Base-by-base conservation (phyloP, 2,329 filamentous ascomycete genomes). In the Talaromyces amestolkiae region DNA sequence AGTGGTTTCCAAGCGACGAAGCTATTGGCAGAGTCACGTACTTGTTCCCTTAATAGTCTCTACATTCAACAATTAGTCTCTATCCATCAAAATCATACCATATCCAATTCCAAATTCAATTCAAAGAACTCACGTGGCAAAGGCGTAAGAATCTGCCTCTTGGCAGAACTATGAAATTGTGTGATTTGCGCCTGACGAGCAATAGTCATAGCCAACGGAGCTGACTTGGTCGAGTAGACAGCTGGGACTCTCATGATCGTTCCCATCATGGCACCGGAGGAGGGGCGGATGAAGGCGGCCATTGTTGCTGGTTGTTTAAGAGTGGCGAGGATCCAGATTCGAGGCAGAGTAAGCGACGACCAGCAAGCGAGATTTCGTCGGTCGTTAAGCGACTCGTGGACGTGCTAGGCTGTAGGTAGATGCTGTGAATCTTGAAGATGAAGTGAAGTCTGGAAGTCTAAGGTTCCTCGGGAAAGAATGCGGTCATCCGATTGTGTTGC, bases 101-200 rank as follows among this genome's bases (percentile, higher is more conserved):
- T 8, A 11, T 43, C 15, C 35, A 43, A 43, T n/a, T 3, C 27
- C 10, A 35, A 54, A 2, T 27, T 22, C 13, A 51, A 53, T 19
- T n/a, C 3, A 61, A 53, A 37, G 35, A 43, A 86, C 90, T 81
- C 84, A 95, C 93, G 95, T 74, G 93, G 93, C 70, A 91, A 86
- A 64, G 93, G 89, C 67, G 94, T 92, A 65, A 99, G 85, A 75
- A 94, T 89, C 76, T 85, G 84, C 79, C 87, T 86, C 80, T 87
- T 86, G 79, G 87, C 85, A 49, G 91, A 92, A 74, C 90, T 91
- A 81, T 97, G 93, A 86, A 99, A 97, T 72, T 91, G 89, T 70
- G 93, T 89, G 73, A 89, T 84, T 78, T 88, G 67, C 35, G 47
- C 58, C 33, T 70, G 67, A 24, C 67, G 69, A 54, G 65, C 53